Evolutionary conservation across 2,329 filamentous ascomycete genomes (phyloP), one percentile per base, ranked within the genome.

Genomic region (Fusarium piperis): DNA sequence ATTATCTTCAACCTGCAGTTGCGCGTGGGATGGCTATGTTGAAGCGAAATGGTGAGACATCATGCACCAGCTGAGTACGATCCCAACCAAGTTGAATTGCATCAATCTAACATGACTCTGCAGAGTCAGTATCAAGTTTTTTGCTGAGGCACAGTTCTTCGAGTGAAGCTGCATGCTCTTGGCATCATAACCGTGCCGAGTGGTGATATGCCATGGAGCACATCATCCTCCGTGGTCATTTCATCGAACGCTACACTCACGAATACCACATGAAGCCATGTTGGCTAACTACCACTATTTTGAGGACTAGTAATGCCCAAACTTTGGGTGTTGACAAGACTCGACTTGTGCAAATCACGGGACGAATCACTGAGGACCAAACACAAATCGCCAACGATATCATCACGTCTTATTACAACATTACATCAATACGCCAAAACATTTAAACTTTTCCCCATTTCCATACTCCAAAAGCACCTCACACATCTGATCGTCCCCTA

Each of bases 341-440:
- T 18, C n/a, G n/a, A 38, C 20, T 70, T 38, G 66, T 33, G 13
- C 23, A 23, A 33, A 28, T 36, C 36, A 48, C 16, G 3, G 65
- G 32, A 12, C n/a, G 16, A 35, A 33, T 32, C 35, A 35, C 18
- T 9, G 20, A 4, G 11, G 18, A 51, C n/a, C 11, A 23, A 52
- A 56, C 9, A 35, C 15, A 15, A 6, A 35, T 67, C 36, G 32
- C 30, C 65, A 62, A 65, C 73, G 74, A 70, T 77, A 76, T 77
- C 74, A 77, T 76, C 64, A 67, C 60, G 46, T 74, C 66, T 67
- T 56, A 72, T 72, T 73, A 66, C 52, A 59, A 57, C 69, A 76
- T 64, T 71, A 71, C 61, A 62, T 38, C 62, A 65, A 60, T 73
- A 70, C 58, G 63, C 56, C 51, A 64, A 74, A 64, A 36, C 61